Conservation (phyloP, 352 stramenopile species). For the Globisporangium camurandrum region DNA sequence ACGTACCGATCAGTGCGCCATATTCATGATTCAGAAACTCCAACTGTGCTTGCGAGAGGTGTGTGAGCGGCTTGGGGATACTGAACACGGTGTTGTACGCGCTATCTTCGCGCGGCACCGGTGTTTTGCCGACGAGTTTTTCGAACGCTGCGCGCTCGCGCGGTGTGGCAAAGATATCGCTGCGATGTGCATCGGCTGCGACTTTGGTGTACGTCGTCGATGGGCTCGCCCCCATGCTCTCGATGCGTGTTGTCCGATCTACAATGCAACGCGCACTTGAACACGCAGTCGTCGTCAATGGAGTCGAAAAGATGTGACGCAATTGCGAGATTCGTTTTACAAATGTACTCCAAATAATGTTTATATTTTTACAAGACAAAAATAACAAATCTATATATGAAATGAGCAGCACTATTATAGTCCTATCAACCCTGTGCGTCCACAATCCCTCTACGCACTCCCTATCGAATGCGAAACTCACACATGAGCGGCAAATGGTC, state of each 20-base stretch:
- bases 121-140: constrained; percentile 52
- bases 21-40: constrained; percentile 57
- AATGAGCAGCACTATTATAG: not conserved
- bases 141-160: constrained; percentile 57
- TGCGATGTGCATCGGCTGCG: constrained; percentile 9
- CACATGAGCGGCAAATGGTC: constrained; percentile 72
- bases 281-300: too few species aligned
- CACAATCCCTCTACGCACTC: not conserved
- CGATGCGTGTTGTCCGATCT: too few species aligned
- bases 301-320: too few species aligned
- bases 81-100: constrained; percentile 47
- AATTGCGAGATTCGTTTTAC: too few species aligned
- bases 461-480: constrained; percentile 35
- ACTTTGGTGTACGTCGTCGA: constrained; percentile 16
- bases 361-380: too few species aligned
- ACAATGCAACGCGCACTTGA: too few species aligned
- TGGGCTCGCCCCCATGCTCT: constrained; percentile 36
- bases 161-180: constrained; percentile 35
- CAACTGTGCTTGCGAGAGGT: constrained; percentile 50
- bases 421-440: not conserved
- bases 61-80: constrained; percentile 27
- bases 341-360: too few species aligned
- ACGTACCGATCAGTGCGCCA: constrained; percentile 46
- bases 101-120: constrained; percentile 38
- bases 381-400: too few species aligned